phyloP scores from a whole-genome alignment of 1,139 yeast species.

The Kodamaea suecica region DNA sequence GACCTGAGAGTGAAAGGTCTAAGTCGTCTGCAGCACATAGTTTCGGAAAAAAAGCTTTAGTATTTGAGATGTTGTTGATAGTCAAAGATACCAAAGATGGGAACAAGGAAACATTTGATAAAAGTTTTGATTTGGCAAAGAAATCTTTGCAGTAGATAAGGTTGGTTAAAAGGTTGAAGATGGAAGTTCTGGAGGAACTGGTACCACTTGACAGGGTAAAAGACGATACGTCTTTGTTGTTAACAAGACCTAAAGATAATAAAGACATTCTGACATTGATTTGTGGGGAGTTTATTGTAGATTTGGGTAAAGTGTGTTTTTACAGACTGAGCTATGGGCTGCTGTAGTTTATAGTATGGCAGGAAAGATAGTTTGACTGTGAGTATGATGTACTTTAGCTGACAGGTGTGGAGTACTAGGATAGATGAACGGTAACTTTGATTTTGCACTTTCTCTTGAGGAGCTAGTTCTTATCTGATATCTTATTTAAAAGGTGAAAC shows the following conservation, averaged over 20 bases:
- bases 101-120: conserved; percentile 8
- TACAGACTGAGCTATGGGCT: no score
- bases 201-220: not conserved
- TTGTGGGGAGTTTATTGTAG: not conserved
- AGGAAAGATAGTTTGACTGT: no score
- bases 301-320: no score
- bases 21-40: conserved; percentile 19
- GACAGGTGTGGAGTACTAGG: no score
- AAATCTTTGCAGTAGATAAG: conserved; percentile 12
- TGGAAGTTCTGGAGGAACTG: no score
- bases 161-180: conserved; percentile 15
- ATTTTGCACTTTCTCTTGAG: no score
- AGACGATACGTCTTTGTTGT: conserved; percentile 3
- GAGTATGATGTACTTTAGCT: no score
- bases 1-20: conserved; percentile 14
- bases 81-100: conserved; percentile 9
- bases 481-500: no score
- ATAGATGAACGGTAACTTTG: no score
- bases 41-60: conserved; percentile 11
- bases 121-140: conserved; percentile 4
- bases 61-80: conserved; percentile 11
- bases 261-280: conserved; percentile 9
- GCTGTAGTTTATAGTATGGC: no score
- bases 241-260: conserved; percentile 11
- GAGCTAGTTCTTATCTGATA: no score